Evolutionary conservation across 306 rosid genomes (phyloP).

Genomic region (Quercus variabilis): DNA sequence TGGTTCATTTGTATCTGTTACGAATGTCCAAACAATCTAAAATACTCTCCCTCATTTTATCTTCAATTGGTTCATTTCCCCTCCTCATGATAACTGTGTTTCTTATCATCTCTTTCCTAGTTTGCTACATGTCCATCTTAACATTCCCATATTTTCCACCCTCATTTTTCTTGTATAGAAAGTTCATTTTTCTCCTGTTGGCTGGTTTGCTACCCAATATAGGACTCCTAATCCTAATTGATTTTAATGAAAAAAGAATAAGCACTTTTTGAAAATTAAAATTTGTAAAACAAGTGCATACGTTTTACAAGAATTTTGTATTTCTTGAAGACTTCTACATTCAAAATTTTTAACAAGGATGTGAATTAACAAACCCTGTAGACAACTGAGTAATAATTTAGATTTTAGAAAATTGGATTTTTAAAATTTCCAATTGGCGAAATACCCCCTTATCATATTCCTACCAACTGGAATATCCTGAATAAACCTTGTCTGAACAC

Average conservation of each 20-base stretch:
- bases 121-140: background rate
- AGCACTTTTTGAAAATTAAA: background rate
- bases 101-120: background rate
- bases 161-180: background rate
- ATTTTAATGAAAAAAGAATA: background rate
- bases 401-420: background rate
- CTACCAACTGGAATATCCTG: background rate
- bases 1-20: background rate
- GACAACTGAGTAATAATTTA: background rate
- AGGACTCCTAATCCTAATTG: background rate
- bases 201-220: background rate
- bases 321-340: background rate
- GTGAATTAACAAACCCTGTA: too few relatives aligned
- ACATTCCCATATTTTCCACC: background rate
- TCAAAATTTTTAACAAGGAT: background rate
- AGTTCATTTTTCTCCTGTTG: background rate
- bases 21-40: background rate
- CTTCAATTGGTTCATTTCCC: background rate
- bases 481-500: background rate
- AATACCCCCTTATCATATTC: too few relatives aligned
- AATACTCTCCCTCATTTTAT: background rate
- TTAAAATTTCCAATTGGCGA: background rate
- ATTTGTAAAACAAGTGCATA: background rate
- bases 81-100: too few relatives aligned
- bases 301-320: background rate